phyloP scores from a whole-genome alignment of 1,139 yeast species.

The Hansenula lynferdii region DNA sequence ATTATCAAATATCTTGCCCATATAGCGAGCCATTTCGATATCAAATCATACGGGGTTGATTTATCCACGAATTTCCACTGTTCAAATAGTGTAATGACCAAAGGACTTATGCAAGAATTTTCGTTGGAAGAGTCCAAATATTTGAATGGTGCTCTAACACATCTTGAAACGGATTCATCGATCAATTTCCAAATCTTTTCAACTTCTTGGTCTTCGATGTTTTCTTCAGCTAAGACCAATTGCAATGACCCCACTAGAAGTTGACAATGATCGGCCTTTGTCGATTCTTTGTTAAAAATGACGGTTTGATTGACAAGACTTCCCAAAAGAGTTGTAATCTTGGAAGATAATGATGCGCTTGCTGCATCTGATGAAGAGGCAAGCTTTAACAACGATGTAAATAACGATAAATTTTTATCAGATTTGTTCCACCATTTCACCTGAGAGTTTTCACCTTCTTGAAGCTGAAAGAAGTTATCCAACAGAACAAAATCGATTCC shows the following conservation, averaged over 20 bases:
- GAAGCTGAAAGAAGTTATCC: conserved; percentile 38
- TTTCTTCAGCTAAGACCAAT: conserved; percentile 11
- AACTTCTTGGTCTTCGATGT: conserved; percentile 12
- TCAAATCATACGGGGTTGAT: conserved; percentile 21
- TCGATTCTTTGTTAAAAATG: conserved; percentile 40
- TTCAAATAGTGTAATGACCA: conserved; percentile 62
- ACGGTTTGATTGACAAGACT: conserved; percentile 39
- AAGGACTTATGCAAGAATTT: conserved; percentile 50
- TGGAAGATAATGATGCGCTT: conserved; percentile 26
- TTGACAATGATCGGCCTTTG: conserved; percentile 39
- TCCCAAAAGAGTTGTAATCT: conserved; percentile 34
- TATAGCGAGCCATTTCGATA: conserved; percentile 46
- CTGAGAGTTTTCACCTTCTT: conserved; percentile 31
- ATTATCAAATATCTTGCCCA: conserved; percentile 40
- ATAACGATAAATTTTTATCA: conserved; percentile 42
- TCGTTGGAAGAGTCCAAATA: conserved; percentile 63
- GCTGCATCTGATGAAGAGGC: conserved; percentile 30
- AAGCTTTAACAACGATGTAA: conserved; percentile 53
- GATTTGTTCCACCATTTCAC: conserved; percentile 64
- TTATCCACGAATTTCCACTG: conserved; percentile 61
- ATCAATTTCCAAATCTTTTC: conserved; percentile 50
- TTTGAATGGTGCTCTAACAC: conserved; percentile 73
- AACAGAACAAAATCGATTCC: conserved; percentile 51
- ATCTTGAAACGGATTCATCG: conserved; percentile 71
- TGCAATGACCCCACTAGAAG: conserved; percentile 39